Evolutionary conservation across 73 alveolate genomes (phyloP).

Genomic region (Stentor roeselii): DNA sequence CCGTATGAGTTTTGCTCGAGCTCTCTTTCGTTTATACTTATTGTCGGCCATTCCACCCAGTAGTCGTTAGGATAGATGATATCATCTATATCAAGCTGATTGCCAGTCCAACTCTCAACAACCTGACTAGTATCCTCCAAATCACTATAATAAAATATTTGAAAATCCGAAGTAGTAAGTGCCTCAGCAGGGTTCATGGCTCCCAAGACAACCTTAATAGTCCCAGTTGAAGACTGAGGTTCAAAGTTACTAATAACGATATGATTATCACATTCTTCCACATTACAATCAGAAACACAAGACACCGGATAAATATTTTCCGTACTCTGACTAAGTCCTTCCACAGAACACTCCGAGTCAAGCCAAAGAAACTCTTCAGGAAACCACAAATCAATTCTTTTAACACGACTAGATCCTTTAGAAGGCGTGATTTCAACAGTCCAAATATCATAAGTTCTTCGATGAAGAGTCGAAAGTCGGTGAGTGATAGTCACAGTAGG

Average conservation of each 20-base stretch:
- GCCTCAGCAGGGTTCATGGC: constrained; percentile 26
- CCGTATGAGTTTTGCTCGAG: constrained; percentile 1
- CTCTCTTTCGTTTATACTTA: background rate
- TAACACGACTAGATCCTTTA: background rate
- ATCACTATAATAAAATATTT: background rate
- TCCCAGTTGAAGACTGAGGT: background rate
- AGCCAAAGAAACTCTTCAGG: constrained; percentile 21
- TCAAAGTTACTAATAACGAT: constrained; percentile 8
- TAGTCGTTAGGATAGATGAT: constrained; percentile 27
- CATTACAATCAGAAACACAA: constrained; percentile 11
- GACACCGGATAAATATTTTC: background rate
- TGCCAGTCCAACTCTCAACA: background rate
- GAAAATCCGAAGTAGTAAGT: constrained; percentile 12
- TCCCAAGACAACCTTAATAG: constrained; percentile 16
- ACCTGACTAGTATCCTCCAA: background rate
- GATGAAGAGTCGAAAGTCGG: constrained; percentile 11
- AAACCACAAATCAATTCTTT: constrained; percentile 20
- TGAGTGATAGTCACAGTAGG: background rate
- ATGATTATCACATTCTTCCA: constrained; percentile 15
- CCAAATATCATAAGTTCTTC: constrained; percentile 25
- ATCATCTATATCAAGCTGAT: background rate
- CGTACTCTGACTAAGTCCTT: constrained; percentile 14
- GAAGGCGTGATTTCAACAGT: constrained; percentile 25
- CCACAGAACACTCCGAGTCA: background rate
- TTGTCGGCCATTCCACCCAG: constrained; percentile 32